These are phyloP conservation scores for Takakia lepidozioides DNA, from an alignment of 225 moss, liverwort and hornwort species.

Conservation along the genomic window DNA sequence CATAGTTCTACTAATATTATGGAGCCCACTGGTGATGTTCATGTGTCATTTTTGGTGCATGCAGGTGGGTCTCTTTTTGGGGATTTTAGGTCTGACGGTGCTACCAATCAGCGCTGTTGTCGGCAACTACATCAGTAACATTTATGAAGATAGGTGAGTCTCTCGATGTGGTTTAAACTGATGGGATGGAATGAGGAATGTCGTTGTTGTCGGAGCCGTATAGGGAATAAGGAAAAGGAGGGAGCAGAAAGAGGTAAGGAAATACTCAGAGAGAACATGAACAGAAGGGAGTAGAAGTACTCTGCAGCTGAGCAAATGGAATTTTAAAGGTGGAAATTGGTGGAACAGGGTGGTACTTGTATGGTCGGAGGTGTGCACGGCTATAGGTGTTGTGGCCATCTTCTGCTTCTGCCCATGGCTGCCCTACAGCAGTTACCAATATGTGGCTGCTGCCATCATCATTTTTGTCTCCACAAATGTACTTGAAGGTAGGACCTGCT, in stretches of 20 bases:
- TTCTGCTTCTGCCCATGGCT: conserved; percentile 28
- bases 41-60: no score
- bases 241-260: no score
- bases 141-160: conserved; percentile 76
- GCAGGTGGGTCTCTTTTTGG: conserved; percentile 67
- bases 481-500: conserved; percentile 61
- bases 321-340: no score
- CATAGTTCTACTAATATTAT: no score
- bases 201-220: no score
- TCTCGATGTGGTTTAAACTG: no score
- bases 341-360: conserved; percentile 49
- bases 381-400: conserved; percentile 38
- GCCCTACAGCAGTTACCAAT: conserved; percentile 41
- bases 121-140: conserved; percentile 84
- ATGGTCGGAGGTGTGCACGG: conserved; percentile 48
- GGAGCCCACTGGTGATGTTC: no score
- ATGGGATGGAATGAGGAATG: no score
- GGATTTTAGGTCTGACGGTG: conserved; percentile 80
- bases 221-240: no score
- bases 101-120: conserved; percentile 89
- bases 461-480: conserved; percentile 63
- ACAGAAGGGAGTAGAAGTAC: no score
- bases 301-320: no score
- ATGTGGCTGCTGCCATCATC: conserved; percentile 38
- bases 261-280: no score